phyloP scores from a whole-genome alignment of 305 asterid genomes.

The Ajuga reptans region DNA sequence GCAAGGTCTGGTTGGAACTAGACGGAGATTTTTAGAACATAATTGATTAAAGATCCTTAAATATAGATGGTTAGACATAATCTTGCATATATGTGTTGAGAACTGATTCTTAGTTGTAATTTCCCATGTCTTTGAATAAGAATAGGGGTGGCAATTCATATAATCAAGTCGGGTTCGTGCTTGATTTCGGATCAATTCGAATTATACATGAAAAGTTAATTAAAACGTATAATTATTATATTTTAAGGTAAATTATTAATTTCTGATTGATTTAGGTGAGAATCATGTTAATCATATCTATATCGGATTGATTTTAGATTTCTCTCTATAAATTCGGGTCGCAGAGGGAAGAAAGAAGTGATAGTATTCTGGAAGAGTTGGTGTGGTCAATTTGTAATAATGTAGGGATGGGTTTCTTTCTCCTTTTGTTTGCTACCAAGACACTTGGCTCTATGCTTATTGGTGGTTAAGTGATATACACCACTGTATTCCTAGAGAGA shows the following conservation, averaged over 20 bases:
- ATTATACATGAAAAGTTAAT: too few species aligned
- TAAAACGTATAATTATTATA: too few species aligned
- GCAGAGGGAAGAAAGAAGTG: neutral
- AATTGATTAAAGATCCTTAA: neutral
- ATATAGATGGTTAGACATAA: neutral
- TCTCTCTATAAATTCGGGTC: neutral
- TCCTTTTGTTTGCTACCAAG: conserved; percentile 3
- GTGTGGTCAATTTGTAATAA: conserved; percentile 17
- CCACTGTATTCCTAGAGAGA: neutral
- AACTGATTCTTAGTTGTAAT: neutral
- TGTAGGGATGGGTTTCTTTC: conserved; percentile 2
- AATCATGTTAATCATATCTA: too few species aligned
- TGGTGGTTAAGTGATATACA: neutral
- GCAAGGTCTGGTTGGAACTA: too few species aligned
- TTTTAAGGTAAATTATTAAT: too few species aligned
- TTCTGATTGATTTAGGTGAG: too few species aligned
- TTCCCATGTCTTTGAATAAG: neutral
- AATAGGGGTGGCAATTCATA: too few species aligned
- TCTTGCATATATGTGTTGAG: neutral
- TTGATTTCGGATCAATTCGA: too few species aligned
- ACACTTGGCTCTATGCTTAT: conserved; percentile 19
- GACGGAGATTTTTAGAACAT: too few species aligned
- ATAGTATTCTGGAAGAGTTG: conserved; percentile 19
- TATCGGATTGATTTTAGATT: too few species aligned
- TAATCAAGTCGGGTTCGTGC: too few species aligned